Base-by-base conservation (phyloP, 495 filamentous ascomycete species). In the Polyplosphaeria fusca region DNA sequence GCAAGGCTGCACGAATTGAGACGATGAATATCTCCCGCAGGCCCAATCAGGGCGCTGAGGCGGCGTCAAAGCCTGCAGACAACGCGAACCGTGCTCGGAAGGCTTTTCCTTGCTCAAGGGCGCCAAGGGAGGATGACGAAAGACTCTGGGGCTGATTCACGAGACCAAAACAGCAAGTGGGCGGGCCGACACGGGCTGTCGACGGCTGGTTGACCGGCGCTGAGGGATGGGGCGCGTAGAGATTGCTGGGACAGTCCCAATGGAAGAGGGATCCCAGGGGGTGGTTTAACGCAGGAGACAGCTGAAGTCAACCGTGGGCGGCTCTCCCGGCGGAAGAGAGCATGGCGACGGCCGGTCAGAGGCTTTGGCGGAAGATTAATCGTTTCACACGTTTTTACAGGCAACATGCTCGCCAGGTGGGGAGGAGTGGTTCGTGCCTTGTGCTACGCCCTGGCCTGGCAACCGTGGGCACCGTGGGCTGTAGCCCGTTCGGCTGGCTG, bases 1-100 rank as follows among this genome's bases (percentile, higher is more conserved):
- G 60, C 60, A 58, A 46, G 24, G 55, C 54, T 55, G 60, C 54
- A 59, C 60, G 37, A 64, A 59, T 58, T 55, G 45, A 58, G 61
- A 46, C 55, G 28, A 19, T 19, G 55, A 28, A 46, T 25, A 59
- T 64, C 54, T 63, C 60, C 55, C 55, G 60, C 32, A 27, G 2
- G 50, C 27, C 61, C 55, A 64, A 64, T 60, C 43, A 60, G 49
- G 51, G 25, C 2, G 3, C 4, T 13, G 16, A 19, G 14, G 18
- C 4, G 32, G n/a, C 22, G 49, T 5, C 18, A 41, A 27, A 55
- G 50, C 38, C 50, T 20, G 39, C n/a, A 38, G 46, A 48, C 18
- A 22, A 27, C 40, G 27, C 49, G 51, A 23, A 20, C n/a, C n/a
- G n/a, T n/a, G n/a, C n/a, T n/a, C n/a, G n/a, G n/a, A n/a, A n/a